These are phyloP conservation scores for Lasiodiplodia citricola DNA, from an alignment of 2,329 filamentous ascomycete species.

Conservation along the genomic window DNA sequence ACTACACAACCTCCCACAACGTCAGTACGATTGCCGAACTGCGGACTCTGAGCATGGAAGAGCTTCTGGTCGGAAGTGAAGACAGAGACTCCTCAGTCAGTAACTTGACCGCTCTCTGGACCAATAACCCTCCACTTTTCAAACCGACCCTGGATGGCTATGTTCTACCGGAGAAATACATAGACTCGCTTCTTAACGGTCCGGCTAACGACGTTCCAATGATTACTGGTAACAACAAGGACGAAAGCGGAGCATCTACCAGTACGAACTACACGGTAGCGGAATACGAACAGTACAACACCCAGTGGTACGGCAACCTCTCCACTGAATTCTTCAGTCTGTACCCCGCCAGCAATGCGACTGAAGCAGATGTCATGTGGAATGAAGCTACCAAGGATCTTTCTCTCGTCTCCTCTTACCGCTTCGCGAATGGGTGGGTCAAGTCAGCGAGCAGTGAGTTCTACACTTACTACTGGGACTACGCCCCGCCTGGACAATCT, in stretches of 20 bases:
- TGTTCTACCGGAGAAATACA: slow-evolving; percentile 36
- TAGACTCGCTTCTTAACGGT: slow-evolving; percentile 33
- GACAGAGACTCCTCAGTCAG: background rate
- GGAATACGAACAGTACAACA: slow-evolving; percentile 30
- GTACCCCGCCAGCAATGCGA: slow-evolving; percentile 32
- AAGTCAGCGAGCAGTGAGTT: slow-evolving; percentile 31
- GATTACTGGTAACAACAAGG: slow-evolving; percentile 39
- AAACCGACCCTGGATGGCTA: slow-evolving; percentile 27
- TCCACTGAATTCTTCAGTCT: slow-evolving; percentile 27
- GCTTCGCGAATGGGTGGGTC: slow-evolving; percentile 34
- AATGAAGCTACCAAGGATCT: slow-evolving; percentile 34
- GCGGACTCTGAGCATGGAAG: slow-evolving; percentile 18
- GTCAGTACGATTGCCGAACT: slow-evolving; percentile 20
- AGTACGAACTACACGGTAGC: slow-evolving; percentile 32
- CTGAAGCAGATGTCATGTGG: slow-evolving; percentile 29
- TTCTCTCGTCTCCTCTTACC: slow-evolving; percentile 35
- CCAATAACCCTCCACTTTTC: slow-evolving; percentile 9
- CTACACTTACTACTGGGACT: slow-evolving; percentile 46
- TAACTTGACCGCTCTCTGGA: background rate
- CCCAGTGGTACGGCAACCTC: slow-evolving; percentile 29
- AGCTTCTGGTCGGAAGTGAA: slow-evolving; percentile 1
- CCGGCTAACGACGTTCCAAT: slow-evolving; percentile 37
- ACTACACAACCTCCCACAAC: background rate
- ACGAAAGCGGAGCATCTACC: slow-evolving; percentile 37
- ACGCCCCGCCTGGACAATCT: slow-evolving; percentile 44